Evolutionary conservation across 2,329 filamentous ascomycete genomes (phyloP).

Genomic region (Colletotrichum aenigma): DNA sequence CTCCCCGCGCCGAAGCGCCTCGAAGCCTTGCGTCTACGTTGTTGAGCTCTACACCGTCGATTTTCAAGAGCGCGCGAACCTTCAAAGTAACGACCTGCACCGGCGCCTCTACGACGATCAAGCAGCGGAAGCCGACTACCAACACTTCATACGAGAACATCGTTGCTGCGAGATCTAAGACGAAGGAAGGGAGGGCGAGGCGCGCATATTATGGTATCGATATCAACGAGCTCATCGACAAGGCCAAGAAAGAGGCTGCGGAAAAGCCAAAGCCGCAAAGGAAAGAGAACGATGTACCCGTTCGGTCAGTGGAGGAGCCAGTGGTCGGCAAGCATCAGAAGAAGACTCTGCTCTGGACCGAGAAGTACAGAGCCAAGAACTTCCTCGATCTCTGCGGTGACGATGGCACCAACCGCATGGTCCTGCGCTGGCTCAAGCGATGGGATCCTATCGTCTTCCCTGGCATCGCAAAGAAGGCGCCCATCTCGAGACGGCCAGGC

Average conservation of each 20-base stretch:
- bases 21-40: background rate
- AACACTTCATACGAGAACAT: conserved; percentile 67
- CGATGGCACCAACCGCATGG: conserved; percentile 88
- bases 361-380: conserved; percentile 91
- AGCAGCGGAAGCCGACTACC: conserved; percentile 52
- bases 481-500: conserved; percentile 46
- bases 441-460: conserved; percentile 97
- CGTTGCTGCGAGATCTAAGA: conserved; percentile 69
- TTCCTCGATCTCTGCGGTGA: conserved; percentile 96
- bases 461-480: conserved; percentile 65
- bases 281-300: conserved; percentile 31
- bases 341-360: conserved; percentile 81
- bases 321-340: conserved; percentile 42
- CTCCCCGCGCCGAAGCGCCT: background rate
- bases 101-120: conserved; percentile 61
- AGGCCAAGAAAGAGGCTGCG: conserved; percentile 66
- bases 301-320: conserved; percentile 47
- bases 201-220: conserved; percentile 91
- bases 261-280: conserved; percentile 29
- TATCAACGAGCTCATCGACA: conserved; percentile 81
- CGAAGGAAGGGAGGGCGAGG: conserved; percentile 70
- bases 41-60: conserved; percentile 22
- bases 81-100: conserved; percentile 58
- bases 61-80: conserved; percentile 17
- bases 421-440: conserved; percentile 89